These are phyloP conservation scores for Pseudozyma sp. DNA, from an alignment of 1,284 basidiomycete species.

Conservation along the genomic window DNA sequence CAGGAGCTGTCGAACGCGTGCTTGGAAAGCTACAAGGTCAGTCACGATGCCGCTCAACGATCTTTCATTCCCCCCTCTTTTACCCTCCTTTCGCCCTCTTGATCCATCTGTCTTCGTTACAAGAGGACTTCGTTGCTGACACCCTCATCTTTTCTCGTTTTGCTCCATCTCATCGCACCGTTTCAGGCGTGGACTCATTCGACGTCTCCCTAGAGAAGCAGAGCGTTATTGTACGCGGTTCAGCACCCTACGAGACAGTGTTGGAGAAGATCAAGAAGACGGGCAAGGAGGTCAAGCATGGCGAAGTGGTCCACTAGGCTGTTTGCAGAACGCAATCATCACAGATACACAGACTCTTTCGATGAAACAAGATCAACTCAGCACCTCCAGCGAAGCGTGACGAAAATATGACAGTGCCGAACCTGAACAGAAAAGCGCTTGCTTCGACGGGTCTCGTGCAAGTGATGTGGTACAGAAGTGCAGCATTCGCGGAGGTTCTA, in stretches of 20 bases:
- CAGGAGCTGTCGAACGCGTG: slow-evolving; percentile 80
- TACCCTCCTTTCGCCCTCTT: background rate
- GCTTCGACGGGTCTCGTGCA: too few species aligned
- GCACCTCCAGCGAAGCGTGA: too few species aligned
- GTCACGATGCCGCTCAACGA: slow-evolving; percentile 23
- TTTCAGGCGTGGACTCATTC: slow-evolving; percentile 53
- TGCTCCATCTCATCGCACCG: background rate
- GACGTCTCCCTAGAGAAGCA: slow-evolving; percentile 78
- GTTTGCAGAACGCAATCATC: background rate
- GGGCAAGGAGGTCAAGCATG: slow-evolving; percentile 77
- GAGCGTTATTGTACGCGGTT: slow-evolving; percentile 78
- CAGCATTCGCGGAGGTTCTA: background rate
- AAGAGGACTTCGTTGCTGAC: too few species aligned
- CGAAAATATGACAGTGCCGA: background rate
- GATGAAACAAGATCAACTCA: background rate
- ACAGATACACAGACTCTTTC: background rate
- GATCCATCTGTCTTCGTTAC: too few species aligned
- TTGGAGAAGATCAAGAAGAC: slow-evolving; percentile 85
- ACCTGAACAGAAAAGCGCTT: too few species aligned
- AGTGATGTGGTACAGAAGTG: background rate
- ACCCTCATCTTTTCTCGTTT: background rate
- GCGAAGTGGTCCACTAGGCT: slow-evolving; percentile 40
- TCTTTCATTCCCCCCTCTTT: background rate
- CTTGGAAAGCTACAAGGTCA: slow-evolving; percentile 78
- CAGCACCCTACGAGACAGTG: slow-evolving; percentile 77